Percentiles rank a stretch among this genome's conserved stretches.
Evolutionary conservation across 805 yeast genomes (phyloP).

Genomic region (Hanseniaspora mollemarum): DNA sequence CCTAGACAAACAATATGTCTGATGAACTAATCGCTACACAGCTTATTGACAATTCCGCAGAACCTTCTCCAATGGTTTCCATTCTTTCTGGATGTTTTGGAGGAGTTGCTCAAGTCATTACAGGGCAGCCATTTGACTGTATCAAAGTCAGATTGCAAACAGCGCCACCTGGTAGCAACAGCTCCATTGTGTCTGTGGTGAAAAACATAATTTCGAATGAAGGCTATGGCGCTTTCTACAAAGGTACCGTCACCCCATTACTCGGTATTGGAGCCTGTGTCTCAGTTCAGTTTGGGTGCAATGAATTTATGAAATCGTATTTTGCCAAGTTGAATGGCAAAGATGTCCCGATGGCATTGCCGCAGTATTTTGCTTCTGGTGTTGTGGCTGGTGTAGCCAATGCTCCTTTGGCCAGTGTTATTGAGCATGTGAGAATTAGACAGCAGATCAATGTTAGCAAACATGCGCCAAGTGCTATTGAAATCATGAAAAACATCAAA

Average conservation of each 20-base stretch:
- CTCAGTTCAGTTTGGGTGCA: slow-evolving; percentile 88
- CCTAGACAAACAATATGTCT: slow-evolving; percentile 28
- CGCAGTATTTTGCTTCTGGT: slow-evolving; percentile 74
- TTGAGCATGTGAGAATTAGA: slow-evolving; percentile 88
- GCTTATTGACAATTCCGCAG: slow-evolving; percentile 25
- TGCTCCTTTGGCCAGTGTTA: slow-evolving; percentile 81
- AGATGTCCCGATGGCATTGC: slow-evolving; percentile 35
- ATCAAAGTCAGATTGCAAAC: slow-evolving; percentile 88
- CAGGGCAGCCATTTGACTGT: slow-evolving; percentile 94
- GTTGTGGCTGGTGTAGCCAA: slow-evolving; percentile 87
- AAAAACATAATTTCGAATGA: slow-evolving; percentile 60
- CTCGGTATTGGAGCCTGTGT: slow-evolving; percentile 97
- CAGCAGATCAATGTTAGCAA: slow-evolving; percentile 75
- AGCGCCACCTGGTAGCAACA: slow-evolving; percentile 55
- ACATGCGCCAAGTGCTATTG: slow-evolving; percentile 38
- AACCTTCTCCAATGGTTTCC: slow-evolving; percentile 51
- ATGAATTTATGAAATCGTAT: slow-evolving; percentile 82
- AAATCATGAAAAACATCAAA: slow-evolving; percentile 40
- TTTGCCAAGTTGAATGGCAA: slow-evolving; percentile 38
- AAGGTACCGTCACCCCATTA: slow-evolving; percentile 88
- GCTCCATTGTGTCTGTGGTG: slow-evolving; percentile 58
- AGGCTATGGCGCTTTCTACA: slow-evolving; percentile 77
- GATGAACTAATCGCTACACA: slow-evolving; percentile 29
- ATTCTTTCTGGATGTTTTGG: slow-evolving; percentile 87
- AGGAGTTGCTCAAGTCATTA: slow-evolving; percentile 88